Base-by-base conservation (phyloP, 2,329 filamentous ascomycete species). In the Arthrobotrys iridis region DNA sequence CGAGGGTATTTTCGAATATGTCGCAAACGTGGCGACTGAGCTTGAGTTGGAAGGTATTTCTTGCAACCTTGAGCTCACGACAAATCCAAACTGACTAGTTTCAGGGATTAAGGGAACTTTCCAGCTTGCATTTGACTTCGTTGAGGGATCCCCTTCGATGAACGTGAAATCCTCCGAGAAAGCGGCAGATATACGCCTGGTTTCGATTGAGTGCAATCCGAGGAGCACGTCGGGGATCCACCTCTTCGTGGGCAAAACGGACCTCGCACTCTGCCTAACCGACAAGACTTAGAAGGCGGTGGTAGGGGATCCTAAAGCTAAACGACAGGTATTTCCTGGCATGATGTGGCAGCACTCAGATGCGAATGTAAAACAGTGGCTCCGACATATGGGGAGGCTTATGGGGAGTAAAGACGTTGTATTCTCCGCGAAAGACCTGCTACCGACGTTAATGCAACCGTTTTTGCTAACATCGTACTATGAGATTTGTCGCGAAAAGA, bases 381-480 rank as follows among this genome's bases (percentile, higher is more conserved):
- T 78, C 6, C 46, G 28, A 26, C 80, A 81, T 57, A 81, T 81
- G 80, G 65, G 62, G 20, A 70, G 79, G 18, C 46, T 81, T 13
- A 68, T 80, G 24, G 78, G 78, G n/a, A 78, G 77, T 18, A 78
- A 78, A 41, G 80, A 81, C 71, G 80, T 81, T 6, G 70, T 81
- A 10, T 80, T 80, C 73, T 78, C 77, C 26, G 77, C 62, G 48
- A 65, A 63, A 15, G 80, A 81, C 64, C 57, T 79, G 52, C 40
- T 24, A 64, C 79, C 77, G 20, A 79, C 76, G 7, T 50, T 81
- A 26, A 79, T 79, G 66, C 79, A 81, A 62, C 80, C 80, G 26
- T 79, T 81, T 58, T 57, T 81, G 33, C 58, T 81, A 22, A 81
- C 79, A 15, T 78, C 78, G 22, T 81, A 81, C 55, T 81, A 80